These are phyloP conservation scores for Nidularia sp. DNA, from an alignment of 768 basidiomycete genomes.

Conservation along the genomic window DNA sequence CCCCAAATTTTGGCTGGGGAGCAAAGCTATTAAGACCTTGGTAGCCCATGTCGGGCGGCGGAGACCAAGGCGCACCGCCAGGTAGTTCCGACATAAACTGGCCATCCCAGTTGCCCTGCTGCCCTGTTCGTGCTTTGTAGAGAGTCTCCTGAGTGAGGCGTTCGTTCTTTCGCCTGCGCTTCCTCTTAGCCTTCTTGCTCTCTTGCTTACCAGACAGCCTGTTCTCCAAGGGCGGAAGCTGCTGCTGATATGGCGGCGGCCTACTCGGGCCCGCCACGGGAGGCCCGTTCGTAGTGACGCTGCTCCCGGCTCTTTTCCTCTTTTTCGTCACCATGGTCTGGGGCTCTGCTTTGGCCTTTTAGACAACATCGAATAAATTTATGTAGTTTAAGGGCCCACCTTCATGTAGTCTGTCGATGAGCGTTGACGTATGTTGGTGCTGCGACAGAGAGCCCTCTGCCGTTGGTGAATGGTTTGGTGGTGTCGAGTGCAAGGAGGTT, in stretches of 20 bases:
- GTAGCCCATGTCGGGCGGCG: too few relatives aligned
- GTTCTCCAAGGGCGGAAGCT: slow-evolving; percentile 11
- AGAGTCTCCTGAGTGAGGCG: slow-evolving; percentile 20
- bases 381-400: neutral
- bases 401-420: neutral
- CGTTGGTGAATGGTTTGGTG: slow-evolving; percentile 4
- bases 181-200: slow-evolving; percentile 36
- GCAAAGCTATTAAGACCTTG: neutral
- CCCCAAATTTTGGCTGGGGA: neutral
- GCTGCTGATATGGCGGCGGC: neutral
- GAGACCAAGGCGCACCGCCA: neutral
- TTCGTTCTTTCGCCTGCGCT: slow-evolving; percentile 32
- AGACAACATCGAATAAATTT: neutral
- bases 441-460: neutral
- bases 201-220: slow-evolving; percentile 12
- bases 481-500: slow-evolving; percentile 2
- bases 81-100: neutral
- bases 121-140: too few relatives aligned
- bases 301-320: slow-evolving; percentile 13
- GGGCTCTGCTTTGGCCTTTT: neutral
- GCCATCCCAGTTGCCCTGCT: neutral
- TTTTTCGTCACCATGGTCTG: slow-evolving; percentile 6
- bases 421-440: neutral
- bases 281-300: slow-evolving; percentile 6
- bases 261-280: slow-evolving; percentile 7